Evolutionary conservation across 2,329 filamentous ascomycete genomes (phyloP), one percentile per base, ranked within the genome.

Genomic region (Fusarium sp.): DNA sequence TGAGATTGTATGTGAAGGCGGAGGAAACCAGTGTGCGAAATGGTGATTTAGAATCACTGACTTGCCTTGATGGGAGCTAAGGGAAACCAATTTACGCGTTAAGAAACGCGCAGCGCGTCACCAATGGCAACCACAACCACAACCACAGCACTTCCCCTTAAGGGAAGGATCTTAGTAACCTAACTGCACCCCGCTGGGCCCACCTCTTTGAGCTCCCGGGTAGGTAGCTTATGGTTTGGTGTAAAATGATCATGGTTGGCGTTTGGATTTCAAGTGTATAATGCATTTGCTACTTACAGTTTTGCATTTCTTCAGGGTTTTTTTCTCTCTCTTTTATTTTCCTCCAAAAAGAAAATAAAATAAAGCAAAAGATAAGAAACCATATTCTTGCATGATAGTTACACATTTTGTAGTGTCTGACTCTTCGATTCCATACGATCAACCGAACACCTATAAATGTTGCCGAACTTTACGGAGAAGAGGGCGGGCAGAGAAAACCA

Each of bases 41-140:
- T 66, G 36, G 26, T 38, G 55, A n/a, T 60, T 52, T 26, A 67
- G 20, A 62, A 58, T 60, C 36, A 44, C 44, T 31, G 52, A 68
- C 57, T 28, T 64, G 35, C 48, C 22, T 44, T 70, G 26, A 64
- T 61, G 63, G 67, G 33, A 74, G 63, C 73, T 64, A 54, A 28
- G 39, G 51, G 49, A 77, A 78, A 77, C 78, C 79, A 73, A 81
- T 80, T 80, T 73, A 80, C 79, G 79, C 79, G 79, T 78, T 51
- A 28, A 52, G 49, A 58, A 60, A 72, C 72, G 71, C 71, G 74
- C 52, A 65, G 68, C 75, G 75, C 66, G 69, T 77, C 55, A 51
- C 62, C 28, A 48, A 47, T 12, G 54, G 66, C 59, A 70, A 70
- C 66, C 57, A 17, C 66, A 57, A 56, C 65, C 28, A 28, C 28